phyloP scores from a whole-genome alignment of 2,329 filamentous ascomycete genomes.

The Monosporascus sp. region DNA sequence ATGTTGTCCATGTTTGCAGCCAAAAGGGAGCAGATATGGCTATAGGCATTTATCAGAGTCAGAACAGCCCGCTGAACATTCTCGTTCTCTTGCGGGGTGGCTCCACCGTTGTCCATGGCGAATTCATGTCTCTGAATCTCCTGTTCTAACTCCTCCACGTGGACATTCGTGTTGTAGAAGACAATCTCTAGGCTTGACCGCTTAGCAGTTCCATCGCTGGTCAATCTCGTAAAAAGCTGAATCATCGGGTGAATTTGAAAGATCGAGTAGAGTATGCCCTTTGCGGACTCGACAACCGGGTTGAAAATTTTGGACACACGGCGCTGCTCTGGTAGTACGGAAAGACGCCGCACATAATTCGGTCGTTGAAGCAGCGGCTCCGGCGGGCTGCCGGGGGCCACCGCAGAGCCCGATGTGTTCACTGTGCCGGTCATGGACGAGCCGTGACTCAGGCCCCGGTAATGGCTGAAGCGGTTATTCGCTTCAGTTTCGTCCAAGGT shows the following conservation, averaged over 20 bases:
- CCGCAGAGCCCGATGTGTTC: constrained; percentile 29
- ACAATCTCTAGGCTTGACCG: constrained; percentile 62
- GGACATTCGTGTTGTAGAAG: constrained; percentile 63
- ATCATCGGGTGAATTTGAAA: constrained; percentile 66
- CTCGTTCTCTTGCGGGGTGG: constrained; percentile 52
- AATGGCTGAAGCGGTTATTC: constrained; percentile 63
- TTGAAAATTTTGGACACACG: constrained; percentile 58
- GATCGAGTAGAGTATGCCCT: constrained; percentile 62
- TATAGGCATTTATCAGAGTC: constrained; percentile 60
- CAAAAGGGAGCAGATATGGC: constrained; percentile 58
- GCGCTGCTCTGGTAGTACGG: constrained; percentile 58
- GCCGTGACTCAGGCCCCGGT: constrained; percentile 62
- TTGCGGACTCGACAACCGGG: constrained; percentile 59
- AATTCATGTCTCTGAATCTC: constrained; percentile 59
- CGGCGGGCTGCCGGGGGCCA: constrained; percentile 53
- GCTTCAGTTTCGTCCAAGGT: constrained; percentile 58
- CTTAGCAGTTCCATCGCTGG: constrained; percentile 55
- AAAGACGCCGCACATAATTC: constrained; percentile 59
- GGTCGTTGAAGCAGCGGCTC: constrained; percentile 54
- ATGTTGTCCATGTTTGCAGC: constrained; percentile 59
- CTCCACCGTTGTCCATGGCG: constrained; percentile 44
- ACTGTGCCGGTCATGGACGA: constrained; percentile 57
- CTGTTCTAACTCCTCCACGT: constrained; percentile 61
- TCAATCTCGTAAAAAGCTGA: constrained; percentile 58
- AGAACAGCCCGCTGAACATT: constrained; percentile 60